Percentiles rank a stretch among this genome's conserved stretches.
These are phyloP conservation scores for Chimonanthus praecox DNA, from an alignment of 164 flowering plant species.

Conservation along the genomic window DNA sequence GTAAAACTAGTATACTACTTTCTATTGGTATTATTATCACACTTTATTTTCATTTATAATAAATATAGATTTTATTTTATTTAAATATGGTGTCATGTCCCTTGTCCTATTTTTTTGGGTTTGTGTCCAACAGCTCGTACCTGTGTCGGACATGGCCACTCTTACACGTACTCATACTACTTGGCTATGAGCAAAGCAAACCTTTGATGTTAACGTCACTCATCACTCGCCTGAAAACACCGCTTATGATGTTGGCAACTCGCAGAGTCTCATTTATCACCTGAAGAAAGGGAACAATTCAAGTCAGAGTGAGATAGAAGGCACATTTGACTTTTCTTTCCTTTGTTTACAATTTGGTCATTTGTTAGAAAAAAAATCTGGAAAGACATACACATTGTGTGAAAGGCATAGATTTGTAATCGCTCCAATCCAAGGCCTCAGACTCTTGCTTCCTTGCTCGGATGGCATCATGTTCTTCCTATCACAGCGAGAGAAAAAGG, in stretches of 20 bases:
- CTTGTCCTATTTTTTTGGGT: too few species aligned
- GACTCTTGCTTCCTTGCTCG: slow-evolving; percentile 35
- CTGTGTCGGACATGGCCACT: too few species aligned
- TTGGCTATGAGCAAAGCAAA: neutral
- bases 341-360: neutral
- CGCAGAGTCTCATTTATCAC: slow-evolving; percentile 91
- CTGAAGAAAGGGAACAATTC: slow-evolving; percentile 22
- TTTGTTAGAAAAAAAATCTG: neutral
- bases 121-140: too few species aligned
- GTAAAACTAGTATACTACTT: too few species aligned
- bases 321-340: too few species aligned
- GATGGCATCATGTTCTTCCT: slow-evolving; percentile 89
- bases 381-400: slow-evolving; percentile 76
- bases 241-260: slow-evolving; percentile 85
- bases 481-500: slow-evolving; percentile 3
- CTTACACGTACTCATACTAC: too few species aligned
- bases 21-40: too few species aligned
- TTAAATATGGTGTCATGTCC: too few species aligned
- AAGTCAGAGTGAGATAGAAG: too few species aligned
- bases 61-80: too few species aligned
- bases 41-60: too few species aligned
- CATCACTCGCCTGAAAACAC: slow-evolving; percentile 73
- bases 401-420: slow-evolving; percentile 90
- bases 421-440: slow-evolving; percentile 61
- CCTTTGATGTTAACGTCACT: slow-evolving; percentile 71